Percentiles rank a stretch among this genome's conserved stretches.
Evolutionary conservation across 257 asterid genomes (phyloP).

Genomic region (Ocimum tenuiflorum): DNA sequence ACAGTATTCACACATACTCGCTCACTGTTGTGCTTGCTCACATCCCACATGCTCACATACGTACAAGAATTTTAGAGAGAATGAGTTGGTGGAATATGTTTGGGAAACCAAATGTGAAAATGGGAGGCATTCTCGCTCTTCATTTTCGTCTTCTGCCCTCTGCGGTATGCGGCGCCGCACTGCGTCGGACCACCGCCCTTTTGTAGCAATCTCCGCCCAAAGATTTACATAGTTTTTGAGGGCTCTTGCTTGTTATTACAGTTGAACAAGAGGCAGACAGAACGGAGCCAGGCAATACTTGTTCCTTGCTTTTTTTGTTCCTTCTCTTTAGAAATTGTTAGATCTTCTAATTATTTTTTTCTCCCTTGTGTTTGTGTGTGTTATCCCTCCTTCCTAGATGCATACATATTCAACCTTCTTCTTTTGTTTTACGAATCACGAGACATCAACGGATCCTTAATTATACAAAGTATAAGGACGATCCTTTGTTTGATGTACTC

Average conservation of each 20-base stretch:
- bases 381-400: background rate
- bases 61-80: background rate
- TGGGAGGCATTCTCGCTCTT: slow-evolving; percentile 15
- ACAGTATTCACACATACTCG: background rate
- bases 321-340: background rate
- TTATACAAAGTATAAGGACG: background rate
- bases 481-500: background rate
- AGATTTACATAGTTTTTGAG: slow-evolving; percentile 20
- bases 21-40: background rate
- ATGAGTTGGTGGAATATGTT: slow-evolving; percentile 23
- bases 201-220: slow-evolving; percentile 17
- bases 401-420: no score
- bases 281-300: slow-evolving; percentile 76
- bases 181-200: background rate
- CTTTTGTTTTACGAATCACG: no score
- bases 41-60: slow-evolving; percentile 1
- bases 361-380: background rate
- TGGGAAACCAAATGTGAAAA: slow-evolving; percentile 26
- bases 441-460: no score
- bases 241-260: slow-evolving; percentile 32
- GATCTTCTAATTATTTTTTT: background rate
- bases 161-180: background rate
- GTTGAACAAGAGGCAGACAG: slow-evolving; percentile 64
- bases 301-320: background rate
- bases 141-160: slow-evolving; percentile 10